Evolutionary conservation across 2,329 filamentous ascomycete species (phyloP).

Genomic region (Sporothrix dimorphospora): DNA sequence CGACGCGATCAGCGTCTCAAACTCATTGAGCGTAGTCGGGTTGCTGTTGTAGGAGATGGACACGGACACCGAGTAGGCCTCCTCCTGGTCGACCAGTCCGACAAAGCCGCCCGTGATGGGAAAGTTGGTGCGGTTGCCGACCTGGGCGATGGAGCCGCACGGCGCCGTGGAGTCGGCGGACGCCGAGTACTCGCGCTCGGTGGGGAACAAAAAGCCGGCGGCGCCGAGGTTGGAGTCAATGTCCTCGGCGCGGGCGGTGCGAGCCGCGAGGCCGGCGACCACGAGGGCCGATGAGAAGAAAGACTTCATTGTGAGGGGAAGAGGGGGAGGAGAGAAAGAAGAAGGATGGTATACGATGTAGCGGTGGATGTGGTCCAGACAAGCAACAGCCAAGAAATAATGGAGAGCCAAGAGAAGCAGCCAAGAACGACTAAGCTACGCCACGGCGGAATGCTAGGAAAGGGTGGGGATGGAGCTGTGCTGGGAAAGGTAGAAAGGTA

Average conservation of each 20-base stretch:
- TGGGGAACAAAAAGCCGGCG: constrained; percentile 58
- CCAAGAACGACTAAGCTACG: constrained; percentile 5
- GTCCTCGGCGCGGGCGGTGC: constrained; percentile 13
- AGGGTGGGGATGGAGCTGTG: background rate
- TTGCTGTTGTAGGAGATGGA: constrained; percentile 41
- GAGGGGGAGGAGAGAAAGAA: too few relatives aligned
- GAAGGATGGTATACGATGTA: too few relatives aligned
- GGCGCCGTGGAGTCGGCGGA: constrained; percentile 54
- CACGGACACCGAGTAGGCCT: constrained; percentile 29
- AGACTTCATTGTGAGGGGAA: background rate
- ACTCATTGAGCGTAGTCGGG: constrained; percentile 41
- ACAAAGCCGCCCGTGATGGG: constrained; percentile 44
- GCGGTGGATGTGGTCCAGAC: too few relatives aligned
- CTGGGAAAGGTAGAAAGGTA: background rate
- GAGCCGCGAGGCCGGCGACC: background rate
- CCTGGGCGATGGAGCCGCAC: constrained; percentile 52
- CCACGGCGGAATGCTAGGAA: background rate
- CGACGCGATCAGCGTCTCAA: constrained; percentile 38
- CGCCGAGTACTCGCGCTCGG: constrained; percentile 54
- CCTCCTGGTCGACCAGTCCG: constrained; percentile 28
- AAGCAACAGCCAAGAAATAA: constrained; percentile 12
- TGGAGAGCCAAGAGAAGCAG: constrained; percentile 6
- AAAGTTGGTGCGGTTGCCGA: constrained; percentile 53
- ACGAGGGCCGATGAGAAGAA: background rate
- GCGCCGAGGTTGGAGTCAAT: constrained; percentile 51